phyloP scores from a whole-genome alignment of 768 basidiomycete species.

The Mrakia gelida region DNA sequence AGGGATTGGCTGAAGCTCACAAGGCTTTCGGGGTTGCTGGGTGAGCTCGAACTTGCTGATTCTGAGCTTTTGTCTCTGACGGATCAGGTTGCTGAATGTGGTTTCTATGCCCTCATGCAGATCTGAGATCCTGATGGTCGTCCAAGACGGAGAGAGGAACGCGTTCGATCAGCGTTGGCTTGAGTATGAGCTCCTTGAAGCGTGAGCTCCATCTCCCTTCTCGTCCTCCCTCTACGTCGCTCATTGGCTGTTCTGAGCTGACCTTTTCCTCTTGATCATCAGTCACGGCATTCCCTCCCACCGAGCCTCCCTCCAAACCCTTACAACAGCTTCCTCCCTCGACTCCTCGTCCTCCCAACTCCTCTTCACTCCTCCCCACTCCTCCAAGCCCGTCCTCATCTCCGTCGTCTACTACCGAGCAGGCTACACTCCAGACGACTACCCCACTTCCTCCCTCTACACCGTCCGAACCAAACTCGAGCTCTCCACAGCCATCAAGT shows the following conservation, averaged over 20 bases:
- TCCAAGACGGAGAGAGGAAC: constrained; percentile 82
- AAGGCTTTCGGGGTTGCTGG: constrained; percentile 53
- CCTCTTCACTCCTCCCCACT: constrained; percentile 37
- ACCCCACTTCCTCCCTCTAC: constrained; percentile 58
- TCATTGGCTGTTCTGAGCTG: not conserved
- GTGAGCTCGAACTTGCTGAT: constrained; percentile 45
- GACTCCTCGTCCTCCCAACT: constrained; percentile 36
- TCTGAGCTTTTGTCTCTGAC: not conserved
- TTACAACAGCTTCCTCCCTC: constrained; percentile 58
- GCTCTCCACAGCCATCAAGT: constrained; percentile 80
- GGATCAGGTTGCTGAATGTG: no score
- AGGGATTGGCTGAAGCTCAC: constrained; percentile 76
- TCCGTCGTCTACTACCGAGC: constrained; percentile 87
- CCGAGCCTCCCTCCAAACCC: constrained; percentile 69
- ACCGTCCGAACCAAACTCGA: constrained; percentile 72
- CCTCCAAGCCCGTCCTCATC: constrained; percentile 55
- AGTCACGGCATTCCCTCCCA: constrained; percentile 72
- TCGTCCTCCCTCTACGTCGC: not conserved
- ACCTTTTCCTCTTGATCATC: not conserved
- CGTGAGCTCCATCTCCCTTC: constrained; percentile 50
- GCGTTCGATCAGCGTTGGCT: constrained; percentile 88
- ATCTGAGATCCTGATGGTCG: constrained; percentile 69
- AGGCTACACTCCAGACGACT: constrained; percentile 80
- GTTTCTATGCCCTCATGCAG: not conserved
- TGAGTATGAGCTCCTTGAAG: constrained; percentile 78